Evolutionary conservation across 805 yeast species (phyloP).

Genomic region (Clavispora fructus): DNA sequence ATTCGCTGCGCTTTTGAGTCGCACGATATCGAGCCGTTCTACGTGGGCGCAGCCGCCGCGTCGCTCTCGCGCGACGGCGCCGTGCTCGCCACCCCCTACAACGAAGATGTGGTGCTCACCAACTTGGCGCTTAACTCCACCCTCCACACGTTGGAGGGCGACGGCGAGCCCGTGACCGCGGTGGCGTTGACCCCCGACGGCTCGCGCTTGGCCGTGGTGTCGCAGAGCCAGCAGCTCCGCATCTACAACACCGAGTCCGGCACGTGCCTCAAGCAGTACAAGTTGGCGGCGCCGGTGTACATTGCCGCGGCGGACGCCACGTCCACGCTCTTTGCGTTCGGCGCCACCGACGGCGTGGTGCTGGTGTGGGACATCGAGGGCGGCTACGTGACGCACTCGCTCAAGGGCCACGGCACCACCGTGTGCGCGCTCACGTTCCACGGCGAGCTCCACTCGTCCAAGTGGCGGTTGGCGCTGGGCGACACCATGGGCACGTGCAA

Average conservation of each 20-base stretch:
- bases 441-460: conserved; percentile 60
- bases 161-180: conserved; percentile 75
- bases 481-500: conserved; percentile 54
- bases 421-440: conserved; percentile 67
- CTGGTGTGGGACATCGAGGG: conserved; percentile 90
- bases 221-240: conserved; percentile 79
- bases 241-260: conserved; percentile 48
- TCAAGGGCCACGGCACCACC: conserved; percentile 91
- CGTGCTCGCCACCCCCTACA: conserved; percentile 70
- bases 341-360: conserved; percentile 90
- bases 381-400: conserved; percentile 80
- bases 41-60: conserved; percentile 79
- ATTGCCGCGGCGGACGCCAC: conserved; percentile 74
- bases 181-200: conserved; percentile 77
- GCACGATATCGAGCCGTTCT: conserved; percentile 68
- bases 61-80: conserved; percentile 57
- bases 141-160: conserved; percentile 69
- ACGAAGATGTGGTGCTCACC: conserved; percentile 72
- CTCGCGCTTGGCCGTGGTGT: conserved; percentile 58
- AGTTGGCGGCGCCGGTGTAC: conserved; percentile 75
- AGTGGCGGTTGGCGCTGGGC: conserved; percentile 77
- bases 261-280: conserved; percentile 44
- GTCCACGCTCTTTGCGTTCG: conserved; percentile 83
- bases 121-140: conserved; percentile 54
- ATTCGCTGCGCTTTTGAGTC: conserved; percentile 12